Evolutionary conservation across 2,329 filamentous ascomycete genomes (phyloP).

Genomic region (Plenodomus lindquistii): DNA sequence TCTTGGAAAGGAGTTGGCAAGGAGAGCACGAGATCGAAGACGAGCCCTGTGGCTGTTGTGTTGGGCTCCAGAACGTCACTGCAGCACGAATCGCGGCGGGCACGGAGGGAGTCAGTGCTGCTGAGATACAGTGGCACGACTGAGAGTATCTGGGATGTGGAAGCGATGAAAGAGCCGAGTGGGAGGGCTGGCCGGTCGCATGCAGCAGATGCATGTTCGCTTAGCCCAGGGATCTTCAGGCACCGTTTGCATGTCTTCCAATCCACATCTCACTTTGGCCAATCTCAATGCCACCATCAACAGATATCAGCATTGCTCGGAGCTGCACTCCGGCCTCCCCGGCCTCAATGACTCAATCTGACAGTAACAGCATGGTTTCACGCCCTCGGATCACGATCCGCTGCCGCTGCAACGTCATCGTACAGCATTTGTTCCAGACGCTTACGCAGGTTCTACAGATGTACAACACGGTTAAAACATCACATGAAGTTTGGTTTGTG

Average conservation of each 20-base stretch:
- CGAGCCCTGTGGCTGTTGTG: not conserved
- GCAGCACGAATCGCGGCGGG: conserved; percentile 18
- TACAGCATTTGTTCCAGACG: not conserved
- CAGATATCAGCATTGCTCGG: not conserved
- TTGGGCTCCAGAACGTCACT: conserved; percentile 1
- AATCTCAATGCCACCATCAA: not conserved
- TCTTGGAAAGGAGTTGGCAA: not conserved
- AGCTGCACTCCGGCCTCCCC: not conserved
- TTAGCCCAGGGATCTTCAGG: conserved; percentile 20
- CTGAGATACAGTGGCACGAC: conserved; percentile 16
- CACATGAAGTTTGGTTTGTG: not conserved
- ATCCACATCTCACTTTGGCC: not conserved
- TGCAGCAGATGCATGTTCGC: conserved; percentile 14
- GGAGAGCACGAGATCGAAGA: not conserved
- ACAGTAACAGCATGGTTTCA: not conserved
- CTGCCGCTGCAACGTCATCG: not conserved
- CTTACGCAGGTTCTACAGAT: not conserved
- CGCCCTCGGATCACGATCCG: not conserved
- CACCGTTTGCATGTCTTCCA: conserved; percentile 5
- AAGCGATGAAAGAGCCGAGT: conserved; percentile 10
- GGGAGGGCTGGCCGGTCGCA: conserved; percentile 10
- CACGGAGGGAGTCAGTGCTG: conserved; percentile 11
- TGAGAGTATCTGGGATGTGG: conserved; percentile 6
- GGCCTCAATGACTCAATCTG: not conserved
- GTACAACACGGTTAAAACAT: not conserved